Evolutionary conservation across 805 yeast species (phyloP).

Genomic region (Pichia thaimueangensis): DNA sequence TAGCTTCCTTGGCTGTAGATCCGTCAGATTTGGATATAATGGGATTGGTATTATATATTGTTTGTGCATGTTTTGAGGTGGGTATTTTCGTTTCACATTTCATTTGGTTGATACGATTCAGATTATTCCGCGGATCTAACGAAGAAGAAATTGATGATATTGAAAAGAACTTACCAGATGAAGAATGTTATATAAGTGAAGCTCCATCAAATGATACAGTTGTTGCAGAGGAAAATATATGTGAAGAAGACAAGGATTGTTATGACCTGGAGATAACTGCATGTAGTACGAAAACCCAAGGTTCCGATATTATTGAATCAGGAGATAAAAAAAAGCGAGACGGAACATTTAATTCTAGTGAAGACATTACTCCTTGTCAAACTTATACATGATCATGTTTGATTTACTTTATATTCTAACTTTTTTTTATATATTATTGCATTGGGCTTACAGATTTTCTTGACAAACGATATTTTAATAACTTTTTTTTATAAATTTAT

Average conservation of each 20-base stretch:
- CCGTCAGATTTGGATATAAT: constrained; percentile 58
- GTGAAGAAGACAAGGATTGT: not conserved
- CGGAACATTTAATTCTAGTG: too few relatives aligned
- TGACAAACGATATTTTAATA: too few relatives aligned
- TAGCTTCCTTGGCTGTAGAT: constrained; percentile 48
- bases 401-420: too few relatives aligned
- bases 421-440: too few relatives aligned
- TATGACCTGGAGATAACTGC: not conserved
- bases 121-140: constrained; percentile 13
- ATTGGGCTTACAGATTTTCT: too few relatives aligned
- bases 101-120: constrained; percentile 56
- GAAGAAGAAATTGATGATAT: constrained; percentile 1
- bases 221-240: not conserved
- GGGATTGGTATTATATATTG: constrained; percentile 69
- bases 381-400: too few relatives aligned
- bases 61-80: constrained; percentile 67
- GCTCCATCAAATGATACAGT: not conserved
- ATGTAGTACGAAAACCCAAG: too few relatives aligned
- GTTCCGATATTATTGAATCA: too few relatives aligned
- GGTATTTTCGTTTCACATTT: constrained; percentile 71
- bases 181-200: too few relatives aligned
- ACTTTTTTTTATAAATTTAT: too few relatives aligned
- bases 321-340: too few relatives aligned
- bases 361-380: not conserved
- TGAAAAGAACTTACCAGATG: too few relatives aligned